Percentiles rank a stretch among this genome's conserved stretches.
phyloP scores from a whole-genome alignment of 768 basidiomycete species.

The Austroboletus festivus region DNA sequence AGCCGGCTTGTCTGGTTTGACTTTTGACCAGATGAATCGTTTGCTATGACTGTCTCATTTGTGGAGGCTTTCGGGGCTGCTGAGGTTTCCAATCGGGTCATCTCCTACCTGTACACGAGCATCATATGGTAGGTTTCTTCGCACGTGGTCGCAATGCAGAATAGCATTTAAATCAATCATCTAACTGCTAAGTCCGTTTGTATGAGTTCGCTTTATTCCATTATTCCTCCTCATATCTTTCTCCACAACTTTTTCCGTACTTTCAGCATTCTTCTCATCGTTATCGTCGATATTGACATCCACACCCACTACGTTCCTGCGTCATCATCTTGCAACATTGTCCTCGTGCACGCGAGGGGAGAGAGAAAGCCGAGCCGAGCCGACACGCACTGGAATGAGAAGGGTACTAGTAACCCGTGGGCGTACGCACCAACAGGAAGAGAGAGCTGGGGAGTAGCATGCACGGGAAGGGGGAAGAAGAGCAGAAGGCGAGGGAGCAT shows the following conservation, averaged over 20 bases:
- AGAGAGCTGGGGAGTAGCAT: too few species aligned
- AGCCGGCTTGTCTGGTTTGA: not conserved
- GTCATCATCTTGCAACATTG: too few species aligned
- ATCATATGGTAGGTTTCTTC: constrained; percentile 8
- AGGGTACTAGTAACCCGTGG: too few species aligned
- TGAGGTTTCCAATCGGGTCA: not conserved
- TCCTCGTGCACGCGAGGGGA: too few species aligned
- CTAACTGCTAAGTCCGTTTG: constrained; percentile 4
- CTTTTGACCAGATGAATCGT: not conserved
- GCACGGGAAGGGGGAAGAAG: too few species aligned
- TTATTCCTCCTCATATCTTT: constrained; percentile 2
- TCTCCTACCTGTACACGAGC: not conserved
- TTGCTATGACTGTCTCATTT: not conserved
- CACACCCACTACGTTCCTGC: too few species aligned
- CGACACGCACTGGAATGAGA: too few species aligned
- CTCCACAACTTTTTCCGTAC: not conserved
- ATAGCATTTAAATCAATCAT: not conserved
- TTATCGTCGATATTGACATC: constrained; percentile 3
- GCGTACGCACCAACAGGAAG: too few species aligned
- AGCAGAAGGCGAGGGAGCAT: too few species aligned
- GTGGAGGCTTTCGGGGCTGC: not conserved
- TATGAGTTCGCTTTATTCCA: constrained; percentile 13
- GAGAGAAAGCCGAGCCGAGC: too few species aligned
- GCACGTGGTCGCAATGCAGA: too few species aligned
- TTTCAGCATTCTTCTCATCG: constrained; percentile 3